Percentiles rank a stretch among this genome's conserved stretches.
Evolutionary conservation across 2,329 filamentous ascomycete species (phyloP).

Genomic region (Alternaria brassicicola): DNA sequence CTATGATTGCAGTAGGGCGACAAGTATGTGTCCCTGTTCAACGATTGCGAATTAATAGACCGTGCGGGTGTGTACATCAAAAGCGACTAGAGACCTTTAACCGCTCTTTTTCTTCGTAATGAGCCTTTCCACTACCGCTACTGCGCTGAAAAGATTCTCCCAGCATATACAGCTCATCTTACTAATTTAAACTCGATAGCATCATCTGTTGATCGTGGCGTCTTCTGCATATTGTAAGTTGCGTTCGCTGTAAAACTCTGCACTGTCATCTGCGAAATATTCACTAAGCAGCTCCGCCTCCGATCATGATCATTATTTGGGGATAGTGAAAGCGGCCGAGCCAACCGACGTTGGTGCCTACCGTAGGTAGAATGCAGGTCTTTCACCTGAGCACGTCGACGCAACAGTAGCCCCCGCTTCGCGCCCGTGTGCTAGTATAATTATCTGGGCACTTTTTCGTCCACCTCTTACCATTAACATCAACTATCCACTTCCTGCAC

Average conservation of each 20-base stretch:
- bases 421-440: not conserved
- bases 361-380: not conserved
- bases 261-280: too few species aligned
- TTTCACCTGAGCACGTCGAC: not conserved
- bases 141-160: not conserved
- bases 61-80: too few species aligned
- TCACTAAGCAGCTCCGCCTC: too few species aligned
- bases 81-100: not conserved
- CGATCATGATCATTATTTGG: too few species aligned
- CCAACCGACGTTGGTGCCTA: not conserved
- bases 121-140: not conserved
- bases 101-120: not conserved
- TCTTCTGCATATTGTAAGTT: not conserved
- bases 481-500: not conserved
- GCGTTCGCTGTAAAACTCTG: too few species aligned
- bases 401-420: not conserved
- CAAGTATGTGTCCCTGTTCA: too few species aligned
- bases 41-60: too few species aligned
- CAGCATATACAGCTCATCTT: not conserved
- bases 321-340: not conserved
- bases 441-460: not conserved
- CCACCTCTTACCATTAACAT: not conserved
- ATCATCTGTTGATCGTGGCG: too few species aligned
- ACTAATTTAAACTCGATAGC: not conserved
- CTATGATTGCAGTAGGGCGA: too few species aligned